phyloP scores from a whole-genome alignment of 2,329 filamentous ascomycete species.

The Aspergillus pseudoviridinutans region DNA sequence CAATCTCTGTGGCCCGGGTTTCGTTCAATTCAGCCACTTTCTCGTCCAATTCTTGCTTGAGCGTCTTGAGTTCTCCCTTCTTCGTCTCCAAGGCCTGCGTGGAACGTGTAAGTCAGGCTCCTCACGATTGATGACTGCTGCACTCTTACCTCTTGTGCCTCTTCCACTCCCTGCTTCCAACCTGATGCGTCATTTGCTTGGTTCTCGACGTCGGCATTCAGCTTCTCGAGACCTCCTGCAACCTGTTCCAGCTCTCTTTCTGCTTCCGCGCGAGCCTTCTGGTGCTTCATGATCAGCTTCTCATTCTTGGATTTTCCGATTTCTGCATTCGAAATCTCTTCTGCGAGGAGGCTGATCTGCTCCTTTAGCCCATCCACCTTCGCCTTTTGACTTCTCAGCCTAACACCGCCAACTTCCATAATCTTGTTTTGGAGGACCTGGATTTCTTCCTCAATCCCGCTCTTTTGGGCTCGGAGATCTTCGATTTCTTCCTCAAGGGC shows the following conservation, averaged over 20 bases:
- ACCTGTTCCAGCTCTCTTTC: slow-evolving; percentile 73
- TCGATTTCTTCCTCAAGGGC: slow-evolving; percentile 73
- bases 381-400: slow-evolving; percentile 81
- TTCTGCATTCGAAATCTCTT: slow-evolving; percentile 81
- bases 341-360: slow-evolving; percentile 73
- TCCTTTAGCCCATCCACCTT: slow-evolving; percentile 87
- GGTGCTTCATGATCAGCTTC: slow-evolving; percentile 83
- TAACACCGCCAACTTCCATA: slow-evolving; percentile 95
- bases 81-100: slow-evolving; percentile 64
- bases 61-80: slow-evolving; percentile 70
- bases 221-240: slow-evolving; percentile 66
- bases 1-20: slow-evolving; percentile 84
- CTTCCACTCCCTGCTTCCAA: slow-evolving; percentile 68
- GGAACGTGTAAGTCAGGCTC: neutral
- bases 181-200: slow-evolving; percentile 73
- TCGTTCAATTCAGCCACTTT: slow-evolving; percentile 84
- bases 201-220: slow-evolving; percentile 73
- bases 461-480: slow-evolving; percentile 77
- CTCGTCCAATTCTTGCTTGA: slow-evolving; percentile 84
- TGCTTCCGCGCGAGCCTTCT: slow-evolving; percentile 76
- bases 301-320: slow-evolving; percentile 88
- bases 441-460: slow-evolving; percentile 88
- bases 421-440: slow-evolving; percentile 92
- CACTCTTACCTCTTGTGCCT: slow-evolving; percentile 63
- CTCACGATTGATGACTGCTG: neutral